These are phyloP conservation scores for Penicillium angulare DNA, from an alignment of 495 filamentous ascomycete species.

Conservation along the genomic window DNA sequence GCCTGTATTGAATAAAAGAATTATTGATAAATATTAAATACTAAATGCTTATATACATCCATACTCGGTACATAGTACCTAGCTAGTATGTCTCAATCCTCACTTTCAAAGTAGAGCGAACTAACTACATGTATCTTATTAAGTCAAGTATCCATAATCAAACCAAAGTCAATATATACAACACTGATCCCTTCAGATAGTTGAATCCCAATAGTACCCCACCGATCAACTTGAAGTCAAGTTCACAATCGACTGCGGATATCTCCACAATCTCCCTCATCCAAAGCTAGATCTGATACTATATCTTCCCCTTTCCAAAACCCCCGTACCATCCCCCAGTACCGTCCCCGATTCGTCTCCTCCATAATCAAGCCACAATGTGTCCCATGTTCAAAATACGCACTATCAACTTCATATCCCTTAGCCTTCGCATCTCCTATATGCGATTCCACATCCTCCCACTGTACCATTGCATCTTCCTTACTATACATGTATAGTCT, in stretches of 20 bases:
- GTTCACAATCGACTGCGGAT: background rate
- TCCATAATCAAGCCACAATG: conserved; percentile 34
- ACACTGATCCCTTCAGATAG: too few species aligned
- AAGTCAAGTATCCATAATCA: too few species aligned
- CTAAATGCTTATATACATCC: too few species aligned
- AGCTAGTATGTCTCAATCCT: too few species aligned
- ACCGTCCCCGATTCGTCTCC: conserved; percentile 21
- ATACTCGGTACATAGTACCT: too few species aligned
- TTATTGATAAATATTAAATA: too few species aligned
- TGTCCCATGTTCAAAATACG: conserved; percentile 26
- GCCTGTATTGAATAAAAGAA: too few species aligned
- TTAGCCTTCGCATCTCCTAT: conserved; percentile 23
- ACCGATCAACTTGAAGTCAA: too few species aligned
- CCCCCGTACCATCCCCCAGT: conserved; percentile 22
- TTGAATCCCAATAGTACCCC: too few species aligned
- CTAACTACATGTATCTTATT: too few species aligned
- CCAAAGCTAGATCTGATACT: background rate
- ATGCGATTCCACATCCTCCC: conserved; percentile 34
- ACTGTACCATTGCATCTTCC: conserved; percentile 34
- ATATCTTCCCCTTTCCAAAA: conserved; percentile 18
- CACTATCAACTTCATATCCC: conserved; percentile 27
- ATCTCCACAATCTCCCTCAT: background rate
- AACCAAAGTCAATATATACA: too few species aligned
- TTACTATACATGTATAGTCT: conserved; percentile 38
- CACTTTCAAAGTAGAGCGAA: too few species aligned